Evolutionary conservation across 2,329 filamentous ascomycete genomes (phyloP), one percentile per base, ranked within the genome.

Genomic region (Claviceps africana): DNA sequence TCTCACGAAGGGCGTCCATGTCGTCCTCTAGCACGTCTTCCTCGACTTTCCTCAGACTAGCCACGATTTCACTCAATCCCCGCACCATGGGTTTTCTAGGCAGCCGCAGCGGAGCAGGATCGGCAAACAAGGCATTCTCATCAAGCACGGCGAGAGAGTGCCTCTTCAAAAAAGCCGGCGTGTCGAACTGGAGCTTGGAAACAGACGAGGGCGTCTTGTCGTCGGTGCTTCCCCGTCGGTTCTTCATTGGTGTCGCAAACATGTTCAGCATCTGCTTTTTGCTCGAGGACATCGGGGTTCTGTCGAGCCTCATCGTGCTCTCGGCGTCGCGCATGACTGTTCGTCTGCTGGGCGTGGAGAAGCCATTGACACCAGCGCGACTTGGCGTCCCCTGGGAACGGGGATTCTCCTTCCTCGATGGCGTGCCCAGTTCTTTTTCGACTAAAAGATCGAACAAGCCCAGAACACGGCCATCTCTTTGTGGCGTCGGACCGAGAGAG

Each of bases 401-500:
- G 63, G 69, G 56, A 21, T 55, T 59, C 17, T 60, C 57, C n/a
- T 53, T 72, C 48, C 70, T 75, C 5, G 76, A 75, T 1, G 78
- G 76, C 5, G 75, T 76, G 33, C 69, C 70, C 25, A 72, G 65
- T 22, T 72, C 71, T 43, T 71, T 70, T 53, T 77, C 73, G 28
- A 72, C 69, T 8, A 88, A 69, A 11, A 85, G 68, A 61, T 91
- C 87, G 62, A 93, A 93, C 19, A 93, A 69, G 4, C 87, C 86
- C 2, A 93, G 72, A 1, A 89, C 82, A 21, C 79, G 79, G 30
- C 87, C 87, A 63, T 91, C 85, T 55, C 82, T 81, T 61, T 91
- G 87, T 3, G 87, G 87, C 13, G 87, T 93, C 1, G 87, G 87
- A 2, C 85, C 86, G 55, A 93, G 77, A 1, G 75, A 77, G 5